phyloP scores from a whole-genome alignment of 2,329 filamentous ascomycete species.

The Talaromyces sp. region DNA sequence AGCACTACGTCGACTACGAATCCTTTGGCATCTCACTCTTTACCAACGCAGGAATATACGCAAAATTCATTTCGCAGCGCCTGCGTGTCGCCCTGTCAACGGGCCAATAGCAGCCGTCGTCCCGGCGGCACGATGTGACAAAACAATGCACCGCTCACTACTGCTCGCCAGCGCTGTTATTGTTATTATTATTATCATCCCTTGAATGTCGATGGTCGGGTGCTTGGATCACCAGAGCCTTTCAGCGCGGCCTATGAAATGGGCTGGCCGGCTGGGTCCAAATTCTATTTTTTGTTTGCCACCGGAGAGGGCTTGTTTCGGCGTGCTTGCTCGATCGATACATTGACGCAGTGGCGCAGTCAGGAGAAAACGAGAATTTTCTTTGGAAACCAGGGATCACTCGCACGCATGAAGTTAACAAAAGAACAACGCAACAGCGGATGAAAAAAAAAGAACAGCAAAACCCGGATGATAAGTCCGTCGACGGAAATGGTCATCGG shows the following conservation, averaged over 20 bases:
- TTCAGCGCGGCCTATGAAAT: not conserved
- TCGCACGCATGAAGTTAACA: not conserved
- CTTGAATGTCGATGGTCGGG: not conserved
- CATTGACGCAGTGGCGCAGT: not conserved
- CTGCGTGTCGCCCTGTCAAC: not conserved
- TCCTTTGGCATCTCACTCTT: not conserved
- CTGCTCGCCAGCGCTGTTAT: not conserved
- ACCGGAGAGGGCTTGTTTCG: not conserved
- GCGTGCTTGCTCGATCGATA: not conserved
- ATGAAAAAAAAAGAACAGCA: not conserved
- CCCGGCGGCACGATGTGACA: slow-evolving; percentile 11
- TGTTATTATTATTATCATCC: not conserved
- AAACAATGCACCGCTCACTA: slow-evolving; percentile 2
- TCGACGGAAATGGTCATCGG: not conserved
- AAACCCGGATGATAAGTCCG: not conserved
- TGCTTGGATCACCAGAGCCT: not conserved
- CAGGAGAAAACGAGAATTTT: not conserved
- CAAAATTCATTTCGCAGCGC: not conserved
- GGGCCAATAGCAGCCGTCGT: slow-evolving; percentile 4
- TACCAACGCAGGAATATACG: not conserved
- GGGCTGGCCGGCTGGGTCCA: slow-evolving; percentile 1
- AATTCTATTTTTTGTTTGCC: slow-evolving; percentile 8
- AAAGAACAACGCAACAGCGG: not conserved
- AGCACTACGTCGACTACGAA: not conserved
- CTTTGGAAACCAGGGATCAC: not conserved